phyloP scores from a whole-genome alignment of 2,329 filamentous ascomycete species.

The Verticillium tricorpus region DNA sequence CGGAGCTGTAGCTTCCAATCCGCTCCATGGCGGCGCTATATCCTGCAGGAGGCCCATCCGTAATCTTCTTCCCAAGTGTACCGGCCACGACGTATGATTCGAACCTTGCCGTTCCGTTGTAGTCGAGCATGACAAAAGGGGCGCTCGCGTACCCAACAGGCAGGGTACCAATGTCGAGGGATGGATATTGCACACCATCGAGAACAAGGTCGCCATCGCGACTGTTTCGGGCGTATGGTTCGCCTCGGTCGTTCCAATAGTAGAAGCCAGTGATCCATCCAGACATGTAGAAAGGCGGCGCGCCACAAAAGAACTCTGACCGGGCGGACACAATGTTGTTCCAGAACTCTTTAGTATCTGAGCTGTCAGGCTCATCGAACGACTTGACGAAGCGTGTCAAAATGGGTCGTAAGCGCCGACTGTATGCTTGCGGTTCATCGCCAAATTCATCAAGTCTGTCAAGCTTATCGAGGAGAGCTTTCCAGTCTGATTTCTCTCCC shows the following conservation, averaged over 20 bases:
- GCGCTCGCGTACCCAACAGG: conserved; percentile 34
- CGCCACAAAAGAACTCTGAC: conserved; percentile 22
- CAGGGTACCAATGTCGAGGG: conserved; percentile 20
- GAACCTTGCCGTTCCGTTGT: conserved; percentile 18
- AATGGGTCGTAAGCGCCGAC: conserved; percentile 36
- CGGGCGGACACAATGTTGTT: conserved; percentile 30
- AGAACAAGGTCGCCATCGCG: conserved; percentile 9
- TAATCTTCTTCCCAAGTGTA: conserved; percentile 21
- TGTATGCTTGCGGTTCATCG: conserved; percentile 24
- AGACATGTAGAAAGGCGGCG: conserved; percentile 30
- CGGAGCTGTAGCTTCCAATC: conserved; percentile 11
- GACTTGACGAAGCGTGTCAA: conserved; percentile 36
- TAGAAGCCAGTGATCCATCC: conserved; percentile 47
- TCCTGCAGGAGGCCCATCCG: conserved; percentile 15
- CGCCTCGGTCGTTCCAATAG: conserved; percentile 36
- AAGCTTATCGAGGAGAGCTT: conserved; percentile 32
- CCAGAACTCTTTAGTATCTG: conserved; percentile 36
- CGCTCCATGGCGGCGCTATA: conserved; percentile 27
- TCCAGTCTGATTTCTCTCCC: conserved; percentile 34
- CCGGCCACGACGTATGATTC: conserved; percentile 32
- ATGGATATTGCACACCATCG: conserved; percentile 24
- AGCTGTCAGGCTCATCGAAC: conserved; percentile 33
- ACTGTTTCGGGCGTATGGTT: conserved; percentile 9
- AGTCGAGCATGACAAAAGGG: conserved; percentile 32
- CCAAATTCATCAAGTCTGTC: conserved; percentile 39